phyloP scores from a whole-genome alignment of 1,139 yeast species.

The Suhomyces bribrorum region DNA sequence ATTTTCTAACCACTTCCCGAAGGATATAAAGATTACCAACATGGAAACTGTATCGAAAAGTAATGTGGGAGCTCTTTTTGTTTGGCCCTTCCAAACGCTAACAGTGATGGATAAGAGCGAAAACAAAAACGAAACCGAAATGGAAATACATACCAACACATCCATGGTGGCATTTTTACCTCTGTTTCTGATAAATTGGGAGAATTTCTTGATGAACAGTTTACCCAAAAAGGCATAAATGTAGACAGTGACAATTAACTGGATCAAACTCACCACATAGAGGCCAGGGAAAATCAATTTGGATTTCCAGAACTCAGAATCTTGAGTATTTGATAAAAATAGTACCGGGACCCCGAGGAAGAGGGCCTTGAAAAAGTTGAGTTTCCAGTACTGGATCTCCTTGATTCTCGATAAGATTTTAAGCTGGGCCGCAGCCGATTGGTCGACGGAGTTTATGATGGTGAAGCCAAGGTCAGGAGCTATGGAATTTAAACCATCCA shows the following conservation, averaged over 20 bases:
- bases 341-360: conserved; percentile 66
- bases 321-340: conserved; percentile 50
- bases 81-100: conserved; percentile 41
- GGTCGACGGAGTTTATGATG: conserved; percentile 45
- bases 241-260: conserved; percentile 61
- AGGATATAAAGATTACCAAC: conserved; percentile 78
- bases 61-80: conserved; percentile 59
- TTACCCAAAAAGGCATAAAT: conserved; percentile 69
- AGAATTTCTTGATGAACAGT: conserved; percentile 64
- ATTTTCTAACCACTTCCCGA: conserved; percentile 90
- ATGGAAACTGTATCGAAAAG: conserved; percentile 86
- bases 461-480: conserved; percentile 35
- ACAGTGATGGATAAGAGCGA: conserved; percentile 61
- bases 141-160: conserved; percentile 80
- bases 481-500: conserved; percentile 40
- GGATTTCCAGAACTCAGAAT: conserved; percentile 33
- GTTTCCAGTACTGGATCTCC: conserved; percentile 73
- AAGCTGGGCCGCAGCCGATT: conserved; percentile 60
- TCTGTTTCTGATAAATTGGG: conserved; percentile 63
- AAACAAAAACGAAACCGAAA: conserved; percentile 74
- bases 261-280: conserved; percentile 60
- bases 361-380: conserved; percentile 52
- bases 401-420: conserved; percentile 65
- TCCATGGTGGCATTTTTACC: conserved; percentile 87
- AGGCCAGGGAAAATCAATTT: conserved; percentile 49